Evolutionary conservation across 2,329 filamentous ascomycete species (phyloP), one percentile per base, ranked within the genome.

Genomic region (Plenodomus tracheiphilus): DNA sequence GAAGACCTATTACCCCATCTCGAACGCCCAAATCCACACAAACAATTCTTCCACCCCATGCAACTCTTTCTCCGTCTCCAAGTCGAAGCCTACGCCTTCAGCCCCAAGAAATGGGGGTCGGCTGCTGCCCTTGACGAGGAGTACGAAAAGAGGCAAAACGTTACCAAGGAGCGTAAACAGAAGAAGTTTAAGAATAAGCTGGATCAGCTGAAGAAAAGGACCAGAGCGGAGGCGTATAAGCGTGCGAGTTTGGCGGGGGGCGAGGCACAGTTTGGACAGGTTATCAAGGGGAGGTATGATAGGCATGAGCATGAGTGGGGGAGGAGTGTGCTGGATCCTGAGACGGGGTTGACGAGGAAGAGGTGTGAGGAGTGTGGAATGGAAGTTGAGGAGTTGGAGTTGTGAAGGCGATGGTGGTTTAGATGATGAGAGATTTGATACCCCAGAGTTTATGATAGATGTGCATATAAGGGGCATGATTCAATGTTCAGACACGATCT

Each of bases 1-100:
- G 82, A 85, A 48, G 88, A 92, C 15, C 78, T 99, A 1, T 79
- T 99, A 0, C 93, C 93, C 0, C 92, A 95, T 70, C 80, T 99
- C 8, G 88, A 89, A 45, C 86, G 87, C 28, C 93, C 94, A 1
- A 99, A 99, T 64, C 94, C 94, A 0, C 94, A 97, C 75, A 97
- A 97, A 71, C 85, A 88, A 0, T 91, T 92, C 49, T 99, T 91
- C 90, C 91, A 97, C 72, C 91, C 96, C 77, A 99, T 99, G 94
- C 96, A 96, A 87, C 82, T 99, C 2, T 99, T 94, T 69, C 79
- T 99, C 18, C 87, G 94, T 1, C 95, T 85, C 52, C 94, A 99
- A 68, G 89, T 99, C 2, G 94, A 99, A 68, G 91, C 91, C 47
- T 97, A 97, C 68, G 94, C 93, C 0, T 87, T 97, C 62, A 84